Evolutionary conservation across 2,329 filamentous ascomycete genomes (phyloP).

Genomic region (Ophiostoma pallidulum): DNA sequence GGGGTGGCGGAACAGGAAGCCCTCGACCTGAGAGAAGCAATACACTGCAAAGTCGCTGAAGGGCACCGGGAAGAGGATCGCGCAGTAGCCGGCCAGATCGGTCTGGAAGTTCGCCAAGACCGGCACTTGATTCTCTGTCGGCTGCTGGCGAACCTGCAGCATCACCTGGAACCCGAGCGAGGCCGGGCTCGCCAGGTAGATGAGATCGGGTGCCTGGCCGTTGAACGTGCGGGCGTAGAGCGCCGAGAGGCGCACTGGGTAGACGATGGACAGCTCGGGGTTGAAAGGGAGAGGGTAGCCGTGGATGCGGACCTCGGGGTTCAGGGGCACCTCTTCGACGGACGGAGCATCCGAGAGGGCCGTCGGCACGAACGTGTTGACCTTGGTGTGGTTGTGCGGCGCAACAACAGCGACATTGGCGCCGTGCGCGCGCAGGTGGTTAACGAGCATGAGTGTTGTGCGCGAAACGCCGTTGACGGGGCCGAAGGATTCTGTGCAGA

Average conservation of each 20-base stretch:
- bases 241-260: slow-evolving; percentile 55
- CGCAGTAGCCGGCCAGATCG: slow-evolving; percentile 58
- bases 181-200: slow-evolving; percentile 61
- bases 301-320: slow-evolving; percentile 48
- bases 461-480: slow-evolving; percentile 66
- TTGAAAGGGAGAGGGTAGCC: slow-evolving; percentile 63
- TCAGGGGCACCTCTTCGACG: slow-evolving; percentile 5
- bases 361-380: slow-evolving; percentile 44
- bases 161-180: slow-evolving; percentile 62
- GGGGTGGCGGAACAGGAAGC: slow-evolving; percentile 53
- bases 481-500: slow-evolving; percentile 63
- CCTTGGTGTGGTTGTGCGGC: slow-evolving; percentile 45
- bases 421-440: slow-evolving; percentile 55
- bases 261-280: slow-evolving; percentile 59
- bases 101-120: slow-evolving; percentile 64
- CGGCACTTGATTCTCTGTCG: slow-evolving; percentile 42
- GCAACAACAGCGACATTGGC: slow-evolving; percentile 58
- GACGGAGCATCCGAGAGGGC: slow-evolving; percentile 20
- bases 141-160: slow-evolving; percentile 55
- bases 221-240: slow-evolving; percentile 53
- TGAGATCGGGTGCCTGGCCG: slow-evolving; percentile 46
- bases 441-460: slow-evolving; percentile 60
- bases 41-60: slow-evolving; percentile 53
- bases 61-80: slow-evolving; percentile 57
- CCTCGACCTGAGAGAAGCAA: slow-evolving; percentile 53